phyloP scores from a whole-genome alignment of 345 rosid genomes.

The Acer yangbiense region DNA sequence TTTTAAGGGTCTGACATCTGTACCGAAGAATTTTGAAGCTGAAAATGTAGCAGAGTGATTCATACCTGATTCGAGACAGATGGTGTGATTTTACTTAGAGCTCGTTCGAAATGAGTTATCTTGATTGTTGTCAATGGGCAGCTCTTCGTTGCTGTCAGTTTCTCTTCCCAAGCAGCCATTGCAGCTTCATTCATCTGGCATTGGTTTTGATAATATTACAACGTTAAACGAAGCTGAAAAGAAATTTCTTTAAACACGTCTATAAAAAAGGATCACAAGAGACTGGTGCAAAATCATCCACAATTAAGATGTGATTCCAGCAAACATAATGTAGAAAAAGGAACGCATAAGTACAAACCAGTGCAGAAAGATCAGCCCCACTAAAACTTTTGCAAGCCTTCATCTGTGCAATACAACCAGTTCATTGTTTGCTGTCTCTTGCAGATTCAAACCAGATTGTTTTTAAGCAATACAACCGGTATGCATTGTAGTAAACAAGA shows the following conservation, averaged over 20 bases:
- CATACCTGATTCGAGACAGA: conserved; percentile 64
- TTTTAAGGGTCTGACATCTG: not conserved
- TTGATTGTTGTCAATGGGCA: conserved; percentile 43
- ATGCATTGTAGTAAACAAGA: too few relatives aligned
- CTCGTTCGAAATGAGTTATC: conserved; percentile 59
- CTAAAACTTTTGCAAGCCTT: conserved; percentile 74
- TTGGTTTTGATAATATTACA: not conserved
- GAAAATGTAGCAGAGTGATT: conserved; percentile 9
- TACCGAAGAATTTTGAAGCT: not conserved
- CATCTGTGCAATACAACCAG: conserved; percentile 66
- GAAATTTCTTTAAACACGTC: not conserved
- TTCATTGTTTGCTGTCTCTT: too few relatives aligned
- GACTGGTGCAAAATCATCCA: too few relatives aligned
- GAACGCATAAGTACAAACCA: conserved; percentile 46
- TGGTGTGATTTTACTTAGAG: conserved; percentile 53
- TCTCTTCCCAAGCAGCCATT: conserved; percentile 65
- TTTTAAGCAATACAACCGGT: too few relatives aligned
- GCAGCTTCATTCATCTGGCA: conserved; percentile 75
- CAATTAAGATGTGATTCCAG: too few relatives aligned
- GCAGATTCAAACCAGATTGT: too few relatives aligned
- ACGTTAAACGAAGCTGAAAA: not conserved
- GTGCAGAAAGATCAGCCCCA: conserved; percentile 90
- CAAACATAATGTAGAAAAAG: too few relatives aligned
- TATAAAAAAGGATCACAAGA: too few relatives aligned
- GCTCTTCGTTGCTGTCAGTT: conserved; percentile 23